Evolutionary conservation across 2,329 filamentous ascomycete genomes (phyloP).

Genomic region (Diaporthe citrichinensis): DNA sequence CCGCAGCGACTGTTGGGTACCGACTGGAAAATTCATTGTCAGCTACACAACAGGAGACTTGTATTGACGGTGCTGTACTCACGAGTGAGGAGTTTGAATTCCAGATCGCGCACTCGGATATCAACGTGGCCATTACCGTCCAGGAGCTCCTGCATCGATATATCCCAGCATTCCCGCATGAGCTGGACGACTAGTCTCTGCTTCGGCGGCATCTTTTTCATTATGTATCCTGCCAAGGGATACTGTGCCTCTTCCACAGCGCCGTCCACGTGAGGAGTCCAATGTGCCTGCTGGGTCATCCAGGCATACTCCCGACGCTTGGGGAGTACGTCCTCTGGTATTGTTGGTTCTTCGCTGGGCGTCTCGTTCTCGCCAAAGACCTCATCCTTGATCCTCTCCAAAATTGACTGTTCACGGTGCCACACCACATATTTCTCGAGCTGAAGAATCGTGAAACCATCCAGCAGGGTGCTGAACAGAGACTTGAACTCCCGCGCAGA

Average conservation of each 20-base stretch:
- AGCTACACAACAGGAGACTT: not conserved
- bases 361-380: conserved; percentile 2
- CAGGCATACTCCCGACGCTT: conserved; percentile 50
- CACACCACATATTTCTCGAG: conserved; percentile 56
- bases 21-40: conserved; percentile 47
- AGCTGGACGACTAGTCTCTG: conserved; percentile 57
- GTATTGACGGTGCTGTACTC: conserved; percentile 45
- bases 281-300: conserved; percentile 58
- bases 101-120: conserved; percentile 55
- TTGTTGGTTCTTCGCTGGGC: not conserved
- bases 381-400: conserved; percentile 45
- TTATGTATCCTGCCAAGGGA: conserved; percentile 50
- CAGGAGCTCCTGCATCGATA: conserved; percentile 62
- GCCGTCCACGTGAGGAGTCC: conserved; percentile 54
- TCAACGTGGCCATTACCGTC: conserved; percentile 58
- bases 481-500: conserved; percentile 57
- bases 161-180: conserved; percentile 64
- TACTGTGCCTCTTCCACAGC: conserved; percentile 42
- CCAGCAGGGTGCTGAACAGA: conserved; percentile 54
- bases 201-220: conserved; percentile 53
- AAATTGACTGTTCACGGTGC: conserved; percentile 32
- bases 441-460: conserved; percentile 64
- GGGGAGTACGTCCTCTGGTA: not conserved
- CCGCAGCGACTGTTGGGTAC: conserved; percentile 53
- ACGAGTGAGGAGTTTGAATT: conserved; percentile 63